A percentile compares a stretch with the other conserved stretches of the same genome.
Conservation (phyloP, 441 rosid species). For the Viola pubescens region DNA sequence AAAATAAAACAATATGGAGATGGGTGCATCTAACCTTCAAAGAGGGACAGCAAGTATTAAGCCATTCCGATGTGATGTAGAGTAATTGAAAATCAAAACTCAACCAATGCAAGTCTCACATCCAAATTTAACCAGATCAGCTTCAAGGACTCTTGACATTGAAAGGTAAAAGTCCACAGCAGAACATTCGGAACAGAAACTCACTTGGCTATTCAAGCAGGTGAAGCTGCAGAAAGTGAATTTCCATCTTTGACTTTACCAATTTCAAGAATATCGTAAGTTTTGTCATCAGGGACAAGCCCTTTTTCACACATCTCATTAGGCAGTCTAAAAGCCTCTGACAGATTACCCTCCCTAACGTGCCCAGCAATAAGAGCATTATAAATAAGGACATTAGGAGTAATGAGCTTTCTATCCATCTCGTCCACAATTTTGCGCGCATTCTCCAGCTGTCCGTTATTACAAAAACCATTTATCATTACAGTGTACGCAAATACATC, state of each 20-base stretch:
- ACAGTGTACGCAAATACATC: constrained; percentile 39
- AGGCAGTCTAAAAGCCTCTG: constrained; percentile 60
- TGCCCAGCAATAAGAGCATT: constrained; percentile 53
- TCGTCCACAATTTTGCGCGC: constrained; percentile 50
- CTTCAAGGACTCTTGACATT: background rate
- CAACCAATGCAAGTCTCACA: background rate
- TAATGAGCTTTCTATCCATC: constrained; percentile 40
- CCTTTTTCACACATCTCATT: constrained; percentile 78
- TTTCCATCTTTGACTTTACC: constrained; percentile 29
- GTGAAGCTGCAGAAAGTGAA: constrained; percentile 21
- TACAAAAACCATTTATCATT: constrained; percentile 49
- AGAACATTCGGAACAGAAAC: background rate
- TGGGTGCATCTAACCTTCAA: constrained; percentile 2
- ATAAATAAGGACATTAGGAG: constrained; percentile 48
- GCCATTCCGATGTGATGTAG: no score
- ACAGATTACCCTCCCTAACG: constrained; percentile 52
- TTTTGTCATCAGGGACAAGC: constrained; percentile 50
- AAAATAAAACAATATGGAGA: background rate
- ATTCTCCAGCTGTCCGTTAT: constrained; percentile 40
- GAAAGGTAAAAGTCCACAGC: background rate
- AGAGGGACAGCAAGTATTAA: background rate
- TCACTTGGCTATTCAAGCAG: constrained; percentile 7
- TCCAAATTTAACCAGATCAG: background rate
- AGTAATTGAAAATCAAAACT: background rate
- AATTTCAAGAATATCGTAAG: constrained; percentile 57